Evolutionary conservation across 805 yeast genomes (phyloP).

Genomic region (Saccharomycopsis guyanensis): DNA sequence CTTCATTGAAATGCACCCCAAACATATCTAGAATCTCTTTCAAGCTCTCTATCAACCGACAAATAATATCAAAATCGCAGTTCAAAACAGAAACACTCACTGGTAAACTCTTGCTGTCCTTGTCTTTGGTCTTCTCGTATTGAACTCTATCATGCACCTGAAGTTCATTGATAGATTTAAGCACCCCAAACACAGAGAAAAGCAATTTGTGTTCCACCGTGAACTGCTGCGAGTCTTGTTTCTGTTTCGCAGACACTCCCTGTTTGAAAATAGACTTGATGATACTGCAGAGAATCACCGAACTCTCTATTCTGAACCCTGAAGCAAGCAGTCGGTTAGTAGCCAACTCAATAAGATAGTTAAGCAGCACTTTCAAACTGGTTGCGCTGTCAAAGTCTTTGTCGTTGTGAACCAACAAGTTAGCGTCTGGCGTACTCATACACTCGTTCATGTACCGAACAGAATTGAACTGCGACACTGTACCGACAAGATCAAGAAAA

Average conservation of each 20-base stretch:
- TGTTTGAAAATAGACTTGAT: constrained; percentile 26
- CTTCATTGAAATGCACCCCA: constrained; percentile 47
- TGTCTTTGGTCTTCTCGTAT: neutral
- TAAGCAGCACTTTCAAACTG: constrained; percentile 42
- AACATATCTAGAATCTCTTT: constrained; percentile 71
- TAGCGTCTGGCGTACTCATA: neutral
- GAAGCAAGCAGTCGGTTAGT: constrained; percentile 36
- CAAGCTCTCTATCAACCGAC: constrained; percentile 53
- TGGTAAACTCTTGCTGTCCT: neutral
- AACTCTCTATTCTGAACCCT: constrained; percentile 40
- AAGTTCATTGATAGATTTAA: constrained; percentile 1
- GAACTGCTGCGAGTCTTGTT: neutral
- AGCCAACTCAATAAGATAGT: constrained; percentile 39
- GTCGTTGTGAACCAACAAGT: constrained; percentile 15
- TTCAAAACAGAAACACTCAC: constrained; percentile 32
- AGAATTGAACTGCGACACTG: constrained; percentile 45
- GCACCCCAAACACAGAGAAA: constrained; percentile 1
- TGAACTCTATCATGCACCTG: constrained; percentile 4
- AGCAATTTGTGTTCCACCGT: constrained; percentile 15
- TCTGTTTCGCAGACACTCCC: neutral
- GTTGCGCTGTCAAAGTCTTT: constrained; percentile 26
- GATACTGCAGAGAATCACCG: constrained; percentile 45
- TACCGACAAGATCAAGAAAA: constrained; percentile 46
- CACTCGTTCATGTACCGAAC: constrained; percentile 37
- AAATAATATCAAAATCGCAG: constrained; percentile 61